Evolutionary conservation across 352 stramenopile genomes (phyloP).

Genomic region (Thraustotheca clavata): DNA sequence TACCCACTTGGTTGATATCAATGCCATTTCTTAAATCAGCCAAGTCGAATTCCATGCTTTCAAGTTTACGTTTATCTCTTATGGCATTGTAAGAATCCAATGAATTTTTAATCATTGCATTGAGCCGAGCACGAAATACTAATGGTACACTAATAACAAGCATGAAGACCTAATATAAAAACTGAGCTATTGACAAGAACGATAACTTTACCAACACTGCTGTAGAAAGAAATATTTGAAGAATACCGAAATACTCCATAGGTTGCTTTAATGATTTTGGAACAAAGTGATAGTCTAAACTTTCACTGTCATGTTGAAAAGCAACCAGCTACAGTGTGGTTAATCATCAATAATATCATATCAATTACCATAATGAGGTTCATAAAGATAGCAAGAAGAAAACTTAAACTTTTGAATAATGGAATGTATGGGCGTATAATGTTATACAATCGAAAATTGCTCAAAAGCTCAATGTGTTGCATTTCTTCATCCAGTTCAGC

Average conservation of each 20-base stretch:
- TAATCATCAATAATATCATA: not conserved
- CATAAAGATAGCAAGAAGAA: slow-evolving; percentile 21
- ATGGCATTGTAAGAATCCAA: slow-evolving; percentile 11
- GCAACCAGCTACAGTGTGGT: slow-evolving; percentile 10
- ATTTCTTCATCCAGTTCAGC: slow-evolving; percentile 8
- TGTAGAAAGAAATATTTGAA: slow-evolving; percentile 18
- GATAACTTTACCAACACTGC: slow-evolving; percentile 4
- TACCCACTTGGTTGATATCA: slow-evolving; percentile 7
- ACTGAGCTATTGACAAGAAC: not conserved
- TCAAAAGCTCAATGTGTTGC: slow-evolving; percentile 19
- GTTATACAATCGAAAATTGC: slow-evolving; percentile 19
- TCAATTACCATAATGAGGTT: slow-evolving; percentile 19
- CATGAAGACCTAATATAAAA: slow-evolving; percentile 16
- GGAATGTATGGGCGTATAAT: slow-evolving; percentile 17
- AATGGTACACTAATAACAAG: slow-evolving; percentile 13
- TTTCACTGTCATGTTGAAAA: slow-evolving; percentile 7
- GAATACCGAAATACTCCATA: slow-evolving; percentile 14
- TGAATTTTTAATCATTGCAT: slow-evolving; percentile 20
- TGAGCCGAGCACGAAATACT: slow-evolving; percentile 12
- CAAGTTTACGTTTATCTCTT: slow-evolving; percentile 1
- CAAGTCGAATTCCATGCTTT: not conserved
- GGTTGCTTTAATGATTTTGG: not conserved
- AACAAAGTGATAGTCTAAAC: not conserved
- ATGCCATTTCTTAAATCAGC: slow-evolving; percentile 8
- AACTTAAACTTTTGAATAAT: slow-evolving; percentile 16